Evolutionary conservation across 371 early-diverging fungal species (phyloP).

Genomic region (Actinomucor elegans): DNA sequence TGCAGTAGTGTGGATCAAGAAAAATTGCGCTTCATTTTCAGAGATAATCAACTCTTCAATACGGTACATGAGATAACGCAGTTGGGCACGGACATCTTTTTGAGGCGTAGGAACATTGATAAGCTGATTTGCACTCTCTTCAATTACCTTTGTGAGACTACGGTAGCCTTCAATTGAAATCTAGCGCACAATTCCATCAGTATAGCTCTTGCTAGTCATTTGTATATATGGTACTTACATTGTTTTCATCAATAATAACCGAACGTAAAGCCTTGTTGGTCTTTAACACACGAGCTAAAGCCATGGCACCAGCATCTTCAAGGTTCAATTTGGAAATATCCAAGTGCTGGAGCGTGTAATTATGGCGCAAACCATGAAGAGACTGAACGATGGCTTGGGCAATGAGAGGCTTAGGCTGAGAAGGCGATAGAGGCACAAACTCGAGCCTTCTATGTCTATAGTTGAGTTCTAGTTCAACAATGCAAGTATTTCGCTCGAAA

Average conservation of each 20-base stretch:
- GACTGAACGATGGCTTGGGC: constrained; percentile 23
- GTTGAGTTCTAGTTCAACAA: constrained; percentile 25
- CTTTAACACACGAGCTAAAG: constrained; percentile 25
- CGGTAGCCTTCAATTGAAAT: constrained; percentile 42
- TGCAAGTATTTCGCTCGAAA: constrained; percentile 35
- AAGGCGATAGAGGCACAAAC: background rate
- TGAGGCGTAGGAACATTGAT: constrained; percentile 31
- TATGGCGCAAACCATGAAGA: constrained; percentile 26
- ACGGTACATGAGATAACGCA: constrained; percentile 17
- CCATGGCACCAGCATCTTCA: constrained; percentile 35
- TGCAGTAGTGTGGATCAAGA: constrained; percentile 36
- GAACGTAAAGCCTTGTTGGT: constrained; percentile 25
- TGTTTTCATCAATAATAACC: constrained; percentile 35
- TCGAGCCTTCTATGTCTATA: background rate
- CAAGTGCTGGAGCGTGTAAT: constrained; percentile 24
- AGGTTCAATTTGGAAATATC: constrained; percentile 30
- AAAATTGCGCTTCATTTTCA: constrained; percentile 37
- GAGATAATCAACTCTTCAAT: constrained; percentile 29
- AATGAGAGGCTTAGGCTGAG: constrained; percentile 2
- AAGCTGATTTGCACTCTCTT: constrained; percentile 19
- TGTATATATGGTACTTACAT: no score
- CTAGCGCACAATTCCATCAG: no score
- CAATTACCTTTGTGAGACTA: constrained; percentile 20
- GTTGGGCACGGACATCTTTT: constrained; percentile 33
- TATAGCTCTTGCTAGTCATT: no score